Percentiles rank a stretch among this genome's conserved stretches.
Conservation (phyloP, 2,329 filamentous ascomycete genomes). For the Chrysoporthe puriensis region DNA sequence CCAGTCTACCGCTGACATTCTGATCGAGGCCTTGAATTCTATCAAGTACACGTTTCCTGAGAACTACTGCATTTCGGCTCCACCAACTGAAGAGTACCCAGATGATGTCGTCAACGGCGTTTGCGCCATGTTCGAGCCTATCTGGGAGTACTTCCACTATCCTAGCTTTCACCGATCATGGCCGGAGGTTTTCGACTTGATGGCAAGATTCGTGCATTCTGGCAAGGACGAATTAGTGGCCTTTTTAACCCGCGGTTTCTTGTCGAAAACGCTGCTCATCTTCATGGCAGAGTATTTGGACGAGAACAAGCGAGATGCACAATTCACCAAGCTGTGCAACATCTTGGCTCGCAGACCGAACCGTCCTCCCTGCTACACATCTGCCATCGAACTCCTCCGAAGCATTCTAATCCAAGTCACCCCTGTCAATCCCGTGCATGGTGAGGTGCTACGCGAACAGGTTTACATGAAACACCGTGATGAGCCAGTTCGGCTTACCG, state of each 20-base stretch:
- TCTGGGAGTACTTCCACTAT: slow-evolving; percentile 67
- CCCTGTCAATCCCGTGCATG: slow-evolving; percentile 3
- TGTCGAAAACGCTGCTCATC: slow-evolving; percentile 62
- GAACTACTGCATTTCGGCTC: slow-evolving; percentile 45
- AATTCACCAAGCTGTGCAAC: slow-evolving; percentile 59
- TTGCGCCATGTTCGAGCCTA: slow-evolving; percentile 53
- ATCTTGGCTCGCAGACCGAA: slow-evolving; percentile 54
- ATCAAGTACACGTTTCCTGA: slow-evolving; percentile 54
- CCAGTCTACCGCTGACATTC: slow-evolving; percentile 51
- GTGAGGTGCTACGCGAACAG: slow-evolving; percentile 37
- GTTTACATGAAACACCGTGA: slow-evolving; percentile 42
- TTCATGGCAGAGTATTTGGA: slow-evolving; percentile 58
- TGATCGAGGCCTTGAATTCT: slow-evolving; percentile 56
- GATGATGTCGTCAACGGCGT: slow-evolving; percentile 44
- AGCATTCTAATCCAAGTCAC: slow-evolving; percentile 50
- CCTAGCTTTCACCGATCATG: slow-evolving; percentile 62
- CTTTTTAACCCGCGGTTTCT: slow-evolving; percentile 64
- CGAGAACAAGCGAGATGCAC: slow-evolving; percentile 52
- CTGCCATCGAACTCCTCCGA: slow-evolving; percentile 53
- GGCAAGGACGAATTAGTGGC: slow-evolving; percentile 61
- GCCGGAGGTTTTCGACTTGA: slow-evolving; percentile 76
- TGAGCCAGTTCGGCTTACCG: slow-evolving; percentile 31
- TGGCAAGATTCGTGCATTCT: slow-evolving; percentile 67
- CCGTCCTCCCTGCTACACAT: slow-evolving; percentile 58
- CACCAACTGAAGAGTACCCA: slow-evolving; percentile 34